These are phyloP conservation scores for Strigomonas culicis DNA, from an alignment of 208 protist species.

Conservation along the genomic window DNA sequence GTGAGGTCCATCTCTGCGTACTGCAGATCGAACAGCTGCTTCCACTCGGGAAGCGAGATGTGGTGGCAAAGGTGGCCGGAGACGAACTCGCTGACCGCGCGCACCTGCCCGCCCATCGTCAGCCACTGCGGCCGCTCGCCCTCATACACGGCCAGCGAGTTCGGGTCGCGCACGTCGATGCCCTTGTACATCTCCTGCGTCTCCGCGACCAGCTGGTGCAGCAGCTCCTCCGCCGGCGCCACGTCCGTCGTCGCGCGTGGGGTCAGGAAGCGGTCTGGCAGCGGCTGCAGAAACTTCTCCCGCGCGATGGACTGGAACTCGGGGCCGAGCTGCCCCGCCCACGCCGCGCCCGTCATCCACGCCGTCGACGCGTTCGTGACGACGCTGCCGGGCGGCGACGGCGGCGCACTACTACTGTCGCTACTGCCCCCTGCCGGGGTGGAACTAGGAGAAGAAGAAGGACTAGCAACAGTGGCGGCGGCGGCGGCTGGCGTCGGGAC, in stretches of 20 bases:
- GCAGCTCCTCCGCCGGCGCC: conserved; percentile 54
- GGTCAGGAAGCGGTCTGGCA: conserved; percentile 68
- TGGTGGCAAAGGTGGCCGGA: conserved; percentile 87
- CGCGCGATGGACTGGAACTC: conserved; percentile 70
- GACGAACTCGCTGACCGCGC: conserved; percentile 85
- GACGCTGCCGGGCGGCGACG: conserved; percentile 3
- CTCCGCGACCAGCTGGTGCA: conserved; percentile 56
- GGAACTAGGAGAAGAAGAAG: conserved; percentile 5
- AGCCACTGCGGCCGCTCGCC: conserved; percentile 76
- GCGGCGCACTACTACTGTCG: neutral
- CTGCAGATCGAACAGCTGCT: conserved; percentile 80
- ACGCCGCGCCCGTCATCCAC: conserved; percentile 83
- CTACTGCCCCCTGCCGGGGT: neutral
- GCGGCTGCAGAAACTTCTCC: conserved; percentile 69
- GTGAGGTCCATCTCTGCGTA: conserved; percentile 89
- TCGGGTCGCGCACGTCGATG: conserved; percentile 79
- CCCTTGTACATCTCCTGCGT: conserved; percentile 70
- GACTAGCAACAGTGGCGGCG: neutral
- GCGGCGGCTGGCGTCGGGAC: conserved; percentile 3
- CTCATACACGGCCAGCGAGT: conserved; percentile 82
- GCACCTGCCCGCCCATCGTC: conserved; percentile 78
- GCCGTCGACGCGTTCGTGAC: conserved; percentile 17
- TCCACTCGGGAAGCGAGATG: conserved; percentile 81
- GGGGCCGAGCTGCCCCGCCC: conserved; percentile 62
- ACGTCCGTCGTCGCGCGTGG: conserved; percentile 77